phyloP scores from a whole-genome alignment of 768 basidiomycete species.

The Hemileccinum impolitum region DNA sequence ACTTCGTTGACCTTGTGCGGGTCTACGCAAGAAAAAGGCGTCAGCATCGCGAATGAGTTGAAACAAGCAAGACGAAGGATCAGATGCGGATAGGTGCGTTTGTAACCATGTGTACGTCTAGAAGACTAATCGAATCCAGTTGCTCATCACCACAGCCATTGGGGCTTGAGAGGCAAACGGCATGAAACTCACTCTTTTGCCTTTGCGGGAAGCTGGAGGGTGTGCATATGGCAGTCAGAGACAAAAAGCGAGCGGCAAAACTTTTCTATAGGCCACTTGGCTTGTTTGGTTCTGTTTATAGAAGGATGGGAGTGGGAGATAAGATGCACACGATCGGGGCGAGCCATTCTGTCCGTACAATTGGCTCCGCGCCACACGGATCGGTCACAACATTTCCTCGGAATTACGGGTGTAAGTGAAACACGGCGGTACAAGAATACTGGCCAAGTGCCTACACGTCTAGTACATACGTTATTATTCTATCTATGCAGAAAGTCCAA shows the following conservation, averaged over 20 bases:
- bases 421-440: conserved; percentile 20
- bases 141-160: conserved; percentile 46
- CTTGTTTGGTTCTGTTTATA: conserved; percentile 16
- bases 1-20: no score
- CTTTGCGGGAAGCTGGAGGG: neutral
- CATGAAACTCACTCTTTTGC: conserved; percentile 12
- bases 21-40: neutral
- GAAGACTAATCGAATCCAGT: conserved; percentile 90
- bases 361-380: neutral
- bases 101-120: conserved; percentile 78
- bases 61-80: conserved; percentile 6
- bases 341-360: neutral
- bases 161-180: neutral
- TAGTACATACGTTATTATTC: conserved; percentile 7
- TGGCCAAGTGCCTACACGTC: conserved; percentile 11
- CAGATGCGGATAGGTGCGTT: conserved; percentile 27
- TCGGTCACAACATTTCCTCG: conserved; percentile 2
- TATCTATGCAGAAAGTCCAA: conserved; percentile 14
- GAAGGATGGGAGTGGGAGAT: no score
- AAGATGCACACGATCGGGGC: no score
- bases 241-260: no score
- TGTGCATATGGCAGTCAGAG: neutral
- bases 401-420: conserved; percentile 8
- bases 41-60: conserved; percentile 9
- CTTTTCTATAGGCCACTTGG: no score